A percentile compares a stretch with the other conserved stretches of the same genome.
These are phyloP conservation scores for Alloascoidea africana DNA, from an alignment of 805 yeast genomes.

Conservation along the genomic window DNA sequence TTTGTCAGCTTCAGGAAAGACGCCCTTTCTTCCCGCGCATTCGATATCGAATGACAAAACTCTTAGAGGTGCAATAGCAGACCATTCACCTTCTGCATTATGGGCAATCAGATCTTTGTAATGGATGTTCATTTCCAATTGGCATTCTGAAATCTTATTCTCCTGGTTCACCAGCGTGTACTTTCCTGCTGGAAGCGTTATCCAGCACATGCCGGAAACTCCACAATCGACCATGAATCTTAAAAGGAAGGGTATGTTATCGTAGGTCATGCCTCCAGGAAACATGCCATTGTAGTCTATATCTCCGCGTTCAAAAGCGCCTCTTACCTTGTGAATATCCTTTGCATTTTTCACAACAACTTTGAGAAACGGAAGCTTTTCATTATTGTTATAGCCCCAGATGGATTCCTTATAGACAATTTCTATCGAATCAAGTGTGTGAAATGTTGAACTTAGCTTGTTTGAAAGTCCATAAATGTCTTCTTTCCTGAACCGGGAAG, in stretches of 20 bases:
- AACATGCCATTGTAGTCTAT: conserved; percentile 49
- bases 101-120: conserved; percentile 62
- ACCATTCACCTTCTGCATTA: conserved; percentile 87
- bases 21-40: conserved; percentile 95
- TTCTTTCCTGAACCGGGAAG: conserved; percentile 49
- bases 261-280: conserved; percentile 53
- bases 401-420: conserved; percentile 65
- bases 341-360: conserved; percentile 52
- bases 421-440: conserved; percentile 51
- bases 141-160: conserved; percentile 55
- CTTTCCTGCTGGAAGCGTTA: conserved; percentile 66
- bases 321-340: conserved; percentile 51
- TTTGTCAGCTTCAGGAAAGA: conserved; percentile 86
- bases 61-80: conserved; percentile 85
- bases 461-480: conserved; percentile 32
- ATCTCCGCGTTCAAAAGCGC: conserved; percentile 76
- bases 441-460: conserved; percentile 31
- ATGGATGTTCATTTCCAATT: conserved; percentile 63
- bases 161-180: conserved; percentile 32
- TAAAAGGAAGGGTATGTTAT: conserved; percentile 74
- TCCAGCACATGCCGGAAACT: conserved; percentile 77
- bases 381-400: conserved; percentile 85
- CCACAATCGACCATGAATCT: conserved; percentile 86
- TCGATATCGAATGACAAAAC: conserved; percentile 93
- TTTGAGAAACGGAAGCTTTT: conserved; percentile 66